Conservation (phyloP, 257 asterid genomes). For the Cruciata laevipes region DNA sequence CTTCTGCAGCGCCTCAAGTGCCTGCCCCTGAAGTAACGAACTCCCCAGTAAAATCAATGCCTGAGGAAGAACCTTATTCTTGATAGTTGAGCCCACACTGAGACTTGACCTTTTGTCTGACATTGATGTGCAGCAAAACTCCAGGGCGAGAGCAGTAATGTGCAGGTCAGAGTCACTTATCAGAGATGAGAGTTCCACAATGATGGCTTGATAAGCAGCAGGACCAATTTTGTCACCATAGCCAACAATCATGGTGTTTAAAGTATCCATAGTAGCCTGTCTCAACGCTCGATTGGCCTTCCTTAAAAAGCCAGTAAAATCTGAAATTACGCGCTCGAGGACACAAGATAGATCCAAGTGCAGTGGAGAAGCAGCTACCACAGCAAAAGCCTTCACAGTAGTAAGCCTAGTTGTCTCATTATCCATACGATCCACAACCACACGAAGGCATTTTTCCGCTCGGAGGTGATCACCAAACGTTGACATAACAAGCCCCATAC, state of each 20-base stretch:
- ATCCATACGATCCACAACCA: conserved; percentile 97
- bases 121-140: conserved; percentile 86
- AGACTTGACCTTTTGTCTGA: conserved; percentile 91
- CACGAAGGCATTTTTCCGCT: conserved; percentile 86
- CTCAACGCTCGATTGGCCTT: conserved; percentile 96
- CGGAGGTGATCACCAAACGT: conserved; percentile 92
- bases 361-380: conserved; percentile 87
- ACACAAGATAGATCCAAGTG: conserved; percentile 85
- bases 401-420: conserved; percentile 96
- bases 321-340: conserved; percentile 80
- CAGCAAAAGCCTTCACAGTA: conserved; percentile 98
- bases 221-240: conserved; percentile 91
- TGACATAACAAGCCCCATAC: conserved; percentile 97
- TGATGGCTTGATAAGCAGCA: conserved; percentile 86
- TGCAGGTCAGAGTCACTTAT: conserved; percentile 96
- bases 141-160: conserved; percentile 94
- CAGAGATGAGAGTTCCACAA: conserved; percentile 82
- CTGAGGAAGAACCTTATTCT: conserved; percentile 92
- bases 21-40: conserved; percentile 96
- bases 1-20: conserved; percentile 87
- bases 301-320: conserved; percentile 87
- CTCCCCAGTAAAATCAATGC: conserved; percentile 80
- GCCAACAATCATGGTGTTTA: conserved; percentile 79
- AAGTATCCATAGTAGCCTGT: conserved; percentile 92
- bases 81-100: conserved; percentile 78